Conservation (phyloP, 2,329 filamentous ascomycete species). For the Xylariomycetidae sp. region DNA sequence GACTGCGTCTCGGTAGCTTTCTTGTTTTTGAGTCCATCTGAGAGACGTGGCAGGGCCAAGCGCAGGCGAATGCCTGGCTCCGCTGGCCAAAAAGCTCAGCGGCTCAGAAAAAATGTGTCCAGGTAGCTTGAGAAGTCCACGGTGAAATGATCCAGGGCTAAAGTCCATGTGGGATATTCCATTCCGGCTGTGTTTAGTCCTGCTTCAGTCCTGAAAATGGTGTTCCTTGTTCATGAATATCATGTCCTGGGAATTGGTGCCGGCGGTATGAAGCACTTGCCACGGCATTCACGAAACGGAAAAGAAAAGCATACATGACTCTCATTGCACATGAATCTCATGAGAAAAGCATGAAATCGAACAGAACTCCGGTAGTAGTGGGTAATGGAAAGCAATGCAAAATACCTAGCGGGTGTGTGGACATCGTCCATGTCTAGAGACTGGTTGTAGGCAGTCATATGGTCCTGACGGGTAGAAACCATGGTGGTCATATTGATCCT, state of each 20-base stretch:
- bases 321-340: constrained; percentile 23
- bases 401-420: constrained; percentile 58
- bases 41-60: constrained; percentile 20
- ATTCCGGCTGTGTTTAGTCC: constrained; percentile 14
- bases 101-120: too few species aligned
- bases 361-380: constrained; percentile 40
- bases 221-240: constrained; percentile 13
- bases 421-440: constrained; percentile 54
- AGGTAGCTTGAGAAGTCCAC: too few species aligned
- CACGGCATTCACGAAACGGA: constrained; percentile 14
- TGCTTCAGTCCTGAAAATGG: constrained; percentile 12
- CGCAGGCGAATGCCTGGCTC: too few species aligned
- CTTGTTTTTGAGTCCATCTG: constrained; percentile 26
- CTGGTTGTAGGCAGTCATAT: constrained; percentile 49
- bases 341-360: constrained; percentile 30
- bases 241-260: constrained; percentile 9
- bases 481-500: constrained; percentile 48
- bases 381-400: constrained; percentile 47
- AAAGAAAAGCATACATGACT: constrained; percentile 27
- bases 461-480: constrained; percentile 42
- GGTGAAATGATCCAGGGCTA: too few species aligned
- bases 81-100: too few species aligned
- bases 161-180: constrained; percentile 14
- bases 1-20: constrained; percentile 3
- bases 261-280: constrained; percentile 22